phyloP scores from a whole-genome alignment of 768 basidiomycete genomes.

The Artomyces pyxidatus region DNA sequence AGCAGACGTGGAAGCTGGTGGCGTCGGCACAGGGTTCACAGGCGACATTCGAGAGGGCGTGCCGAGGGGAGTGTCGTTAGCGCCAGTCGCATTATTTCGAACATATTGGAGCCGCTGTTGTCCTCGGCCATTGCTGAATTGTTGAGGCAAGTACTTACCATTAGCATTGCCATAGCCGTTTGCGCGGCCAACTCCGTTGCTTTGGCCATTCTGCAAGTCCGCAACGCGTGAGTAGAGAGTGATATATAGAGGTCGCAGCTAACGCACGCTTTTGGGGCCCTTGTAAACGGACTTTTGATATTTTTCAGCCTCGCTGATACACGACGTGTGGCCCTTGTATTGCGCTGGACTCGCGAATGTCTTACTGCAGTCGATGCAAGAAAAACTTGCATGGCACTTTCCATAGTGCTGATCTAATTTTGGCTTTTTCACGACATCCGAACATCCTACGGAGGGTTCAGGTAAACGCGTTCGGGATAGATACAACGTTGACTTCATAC shows the following conservation, averaged over 20 bases:
- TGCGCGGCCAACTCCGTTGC: constrained; percentile 1
- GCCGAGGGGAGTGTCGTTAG: constrained; percentile 68
- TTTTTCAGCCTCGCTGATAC: constrained; percentile 89
- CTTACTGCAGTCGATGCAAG: constrained; percentile 84
- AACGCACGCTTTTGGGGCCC: constrained; percentile 53
- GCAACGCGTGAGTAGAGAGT: constrained; percentile 18
- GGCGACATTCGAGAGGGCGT: constrained; percentile 47
- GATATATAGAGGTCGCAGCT: not conserved
- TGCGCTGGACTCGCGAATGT: constrained; percentile 70
- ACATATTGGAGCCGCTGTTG: constrained; percentile 5
- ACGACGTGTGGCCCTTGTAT: constrained; percentile 77
- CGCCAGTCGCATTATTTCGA: constrained; percentile 39
- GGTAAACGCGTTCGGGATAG: not conserved
- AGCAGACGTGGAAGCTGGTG: not conserved
- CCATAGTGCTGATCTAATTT: constrained; percentile 75
- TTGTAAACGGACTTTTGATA: constrained; percentile 85
- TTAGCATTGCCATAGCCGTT: constrained; percentile 3
- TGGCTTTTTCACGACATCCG: constrained; percentile 88
- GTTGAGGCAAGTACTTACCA: constrained; percentile 16
- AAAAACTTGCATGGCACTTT: constrained; percentile 59
- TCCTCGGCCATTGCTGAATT: constrained; percentile 2
- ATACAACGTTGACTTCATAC: not conserved
- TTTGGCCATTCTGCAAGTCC: not conserved
- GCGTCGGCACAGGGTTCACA: constrained; percentile 19
- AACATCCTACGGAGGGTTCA: constrained; percentile 43